Evolutionary conservation across 1,139 yeast genomes (phyloP), one percentile per base, ranked within the genome.

Genomic region (Hansenula sp.): DNA sequence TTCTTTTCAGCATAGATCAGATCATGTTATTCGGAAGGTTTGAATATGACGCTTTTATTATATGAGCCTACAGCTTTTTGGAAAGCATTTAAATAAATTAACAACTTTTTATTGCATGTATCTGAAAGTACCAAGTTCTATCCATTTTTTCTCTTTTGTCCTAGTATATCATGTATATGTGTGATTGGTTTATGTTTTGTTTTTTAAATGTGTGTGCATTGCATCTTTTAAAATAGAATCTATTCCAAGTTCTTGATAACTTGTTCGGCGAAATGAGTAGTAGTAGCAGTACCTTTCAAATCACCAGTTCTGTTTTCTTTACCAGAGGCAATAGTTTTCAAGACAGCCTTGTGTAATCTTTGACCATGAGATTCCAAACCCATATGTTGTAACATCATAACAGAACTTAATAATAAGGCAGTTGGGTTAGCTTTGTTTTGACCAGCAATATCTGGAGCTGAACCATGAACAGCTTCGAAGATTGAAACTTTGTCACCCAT

Each of bases 341-440:
- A 79, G 48, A 91, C 96, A 50, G 99, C 98, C 58, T 67, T 70
- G 75, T 90, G 95, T 64, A 93, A 89, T 68, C 72, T 77, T 66
- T 79, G 84, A 59, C 97, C 98, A 60, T 84, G 79, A 38, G 76
- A 72, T 67, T 78, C 76, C 69, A 93, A 79, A 45, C 88, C 84
- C 98, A 93, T 90, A 77, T 93, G 98, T 77, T 96, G 87, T 79
- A 93, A 84, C 98, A 93, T 91, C 97, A 93, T 91, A 65, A 90
- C 90, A 43, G 98, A 91, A 41, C 97, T 89, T 67, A 93, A 79
- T 67, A 93, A 77, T 66, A 93, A 74, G 50, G 99, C 99, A 53
- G 98, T 93, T 73, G 99, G 99, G 81, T 93, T 93, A 55, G 99
- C 99, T 68, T 87, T 81, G 65, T 96, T 94, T 79, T 91, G 89